These are phyloP conservation scores for Phytophthora vignae DNA, from an alignment of 352 stramenopile genomes.

Conservation along the genomic window DNA sequence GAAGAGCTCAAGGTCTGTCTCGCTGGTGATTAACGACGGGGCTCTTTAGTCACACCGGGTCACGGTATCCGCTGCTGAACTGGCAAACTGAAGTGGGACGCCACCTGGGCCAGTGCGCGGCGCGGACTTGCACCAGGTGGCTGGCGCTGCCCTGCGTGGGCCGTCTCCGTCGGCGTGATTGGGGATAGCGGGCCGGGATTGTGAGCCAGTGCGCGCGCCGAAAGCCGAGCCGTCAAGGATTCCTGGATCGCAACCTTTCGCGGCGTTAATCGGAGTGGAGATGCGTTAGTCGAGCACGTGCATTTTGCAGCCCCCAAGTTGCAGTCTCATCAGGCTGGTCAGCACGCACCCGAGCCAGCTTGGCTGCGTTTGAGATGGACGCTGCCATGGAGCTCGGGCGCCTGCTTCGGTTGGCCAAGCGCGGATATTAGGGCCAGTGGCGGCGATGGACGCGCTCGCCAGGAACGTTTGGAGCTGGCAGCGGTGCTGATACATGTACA, in stretches of 20 bases:
- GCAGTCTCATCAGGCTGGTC: neutral
- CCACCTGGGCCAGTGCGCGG: too few relatives aligned
- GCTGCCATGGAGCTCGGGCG: neutral
- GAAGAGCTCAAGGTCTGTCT: too few relatives aligned
- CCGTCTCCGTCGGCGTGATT: neutral
- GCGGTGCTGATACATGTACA: too few relatives aligned
- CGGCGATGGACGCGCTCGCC: neutral
- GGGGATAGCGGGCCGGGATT: neutral
- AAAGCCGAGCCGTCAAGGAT: neutral
- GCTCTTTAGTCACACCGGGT: too few relatives aligned
- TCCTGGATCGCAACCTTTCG: neutral
- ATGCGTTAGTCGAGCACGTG: too few relatives aligned
- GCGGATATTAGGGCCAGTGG: neutral
- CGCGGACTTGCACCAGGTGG: too few relatives aligned
- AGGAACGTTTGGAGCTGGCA: too few relatives aligned
- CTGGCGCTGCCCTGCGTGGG: neutral
- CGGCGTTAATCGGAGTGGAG: neutral
- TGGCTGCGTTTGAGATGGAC: neutral
- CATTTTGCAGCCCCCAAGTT: too few relatives aligned
- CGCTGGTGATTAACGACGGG: too few relatives aligned
- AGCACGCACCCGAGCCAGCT: neutral
- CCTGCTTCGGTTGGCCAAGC: neutral
- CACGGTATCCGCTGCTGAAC: too few relatives aligned
- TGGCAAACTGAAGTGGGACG: neutral
- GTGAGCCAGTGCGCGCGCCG: neutral